Evolutionary conservation across 768 basidiomycete genomes (phyloP), one percentile per base, ranked within the genome.

Genomic region (Suillus alpinus): DNA sequence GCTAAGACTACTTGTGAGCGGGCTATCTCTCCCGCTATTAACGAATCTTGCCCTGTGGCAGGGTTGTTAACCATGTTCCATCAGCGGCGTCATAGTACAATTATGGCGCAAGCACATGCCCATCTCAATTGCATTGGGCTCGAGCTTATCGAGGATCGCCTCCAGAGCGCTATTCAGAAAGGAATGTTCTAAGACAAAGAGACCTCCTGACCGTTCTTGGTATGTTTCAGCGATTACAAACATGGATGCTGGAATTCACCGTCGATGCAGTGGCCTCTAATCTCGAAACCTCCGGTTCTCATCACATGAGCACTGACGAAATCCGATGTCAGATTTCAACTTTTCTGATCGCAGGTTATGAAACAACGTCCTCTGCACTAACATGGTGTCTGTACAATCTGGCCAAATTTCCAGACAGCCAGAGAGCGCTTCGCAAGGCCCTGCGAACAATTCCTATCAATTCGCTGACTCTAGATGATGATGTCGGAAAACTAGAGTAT

Each of bases 371-470:
- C 0, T 78, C 78, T 6, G 82, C 85, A 4, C 74, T 88, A 16
- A 78, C 84, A 7, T 90, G 86, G 86, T 82, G 81, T 58, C 75
- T 89, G 3, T 86, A 85, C 68, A 79, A 81, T 46, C 80, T 89
- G 58, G 73, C 80, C 6, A 75, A 77, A 58, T 68, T 80, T 51
- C 80, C 80, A 0, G 70, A 69, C 3, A 69, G 72, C n/a, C 87
- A 88, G 66, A 61, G 65, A 20, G 70, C 69, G 44, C 75, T 89
- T 12, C 81, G 84, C 18, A 70, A 71, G 12, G 83, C 81, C 32
- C 70, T 85, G 23, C 70, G 71, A 23, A 70, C 70, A 0, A 67
- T 78, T 8, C 59, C 58, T 26, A n/a, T 50, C 34, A 56, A 52
- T 56, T 71, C 59, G 1, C 58, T 60, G 31, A 65, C 63, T 8